Percentiles rank a stretch among this genome's conserved stretches.
Evolutionary conservation across 23 red algal species (phyloP).

Genomic region (Chondrus crispus): DNA sequence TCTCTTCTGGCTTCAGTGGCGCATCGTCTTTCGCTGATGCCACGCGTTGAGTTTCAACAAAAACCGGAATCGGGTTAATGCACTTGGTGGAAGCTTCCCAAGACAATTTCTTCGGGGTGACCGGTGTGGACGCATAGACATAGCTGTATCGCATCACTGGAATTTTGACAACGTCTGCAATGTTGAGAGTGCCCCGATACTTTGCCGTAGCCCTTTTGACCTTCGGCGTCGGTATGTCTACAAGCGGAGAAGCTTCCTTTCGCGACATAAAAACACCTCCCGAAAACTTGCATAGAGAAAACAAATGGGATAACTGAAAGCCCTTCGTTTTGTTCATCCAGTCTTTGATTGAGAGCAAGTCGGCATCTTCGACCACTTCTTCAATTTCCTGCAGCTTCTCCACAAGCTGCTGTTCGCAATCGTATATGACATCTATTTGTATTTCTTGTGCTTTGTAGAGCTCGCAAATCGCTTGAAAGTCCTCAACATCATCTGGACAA

Average conservation of each 20-base stretch:
- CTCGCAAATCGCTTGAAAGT: neutral
- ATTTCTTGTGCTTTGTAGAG: neutral
- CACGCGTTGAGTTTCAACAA: constrained; percentile 34
- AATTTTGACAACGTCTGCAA: constrained; percentile 31
- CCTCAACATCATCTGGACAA: neutral
- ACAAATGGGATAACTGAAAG: neutral
- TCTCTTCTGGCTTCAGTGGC: neutral
- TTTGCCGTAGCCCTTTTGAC: constrained; percentile 22
- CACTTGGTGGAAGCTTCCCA: constrained; percentile 5
- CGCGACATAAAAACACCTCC: neutral
- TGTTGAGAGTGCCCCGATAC: constrained; percentile 39
- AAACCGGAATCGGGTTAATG: constrained; percentile 11
- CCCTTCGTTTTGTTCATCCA: neutral
- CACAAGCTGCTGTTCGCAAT: neutral
- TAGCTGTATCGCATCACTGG: constrained; percentile 39
- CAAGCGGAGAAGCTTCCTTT: constrained; percentile 12
- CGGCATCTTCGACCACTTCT: neutral
- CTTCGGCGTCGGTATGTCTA: constrained; percentile 32
- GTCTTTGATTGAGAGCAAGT: neutral
- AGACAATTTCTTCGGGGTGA: constrained; percentile 6
- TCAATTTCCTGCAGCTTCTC: neutral
- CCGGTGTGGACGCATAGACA: neutral
- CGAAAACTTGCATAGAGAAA: neutral
- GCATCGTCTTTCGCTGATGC: constrained; percentile 50
- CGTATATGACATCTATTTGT: constrained; percentile 21